Conservation (phyloP, 2,329 filamentous ascomycete species). For the Truncatella angustata region DNA sequence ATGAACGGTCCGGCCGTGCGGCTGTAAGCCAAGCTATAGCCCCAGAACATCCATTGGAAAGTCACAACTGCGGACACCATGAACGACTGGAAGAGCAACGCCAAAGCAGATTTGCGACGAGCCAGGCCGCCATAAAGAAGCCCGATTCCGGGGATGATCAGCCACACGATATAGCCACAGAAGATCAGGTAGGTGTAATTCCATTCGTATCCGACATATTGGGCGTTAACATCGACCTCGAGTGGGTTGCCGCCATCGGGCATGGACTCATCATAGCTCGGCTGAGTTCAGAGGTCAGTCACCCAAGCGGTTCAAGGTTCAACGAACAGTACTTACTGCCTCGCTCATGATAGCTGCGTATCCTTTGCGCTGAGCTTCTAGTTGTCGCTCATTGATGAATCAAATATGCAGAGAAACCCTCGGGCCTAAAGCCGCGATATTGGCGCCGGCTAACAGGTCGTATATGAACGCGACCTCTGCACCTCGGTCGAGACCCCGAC, state of each 20-base stretch:
- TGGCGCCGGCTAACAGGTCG: neutral
- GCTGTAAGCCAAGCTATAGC: slow-evolving; percentile 40
- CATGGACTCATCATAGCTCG: slow-evolving; percentile 18
- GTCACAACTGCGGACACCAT: slow-evolving; percentile 44
- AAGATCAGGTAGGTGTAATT: slow-evolving; percentile 60
- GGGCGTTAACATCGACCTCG: slow-evolving; percentile 35
- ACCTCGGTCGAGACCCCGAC: neutral
- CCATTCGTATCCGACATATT: slow-evolving; percentile 58
- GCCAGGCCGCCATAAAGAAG: slow-evolving; percentile 39
- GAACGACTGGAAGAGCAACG: slow-evolving; percentile 46
- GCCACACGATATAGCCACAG: slow-evolving; percentile 60
- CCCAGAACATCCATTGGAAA: slow-evolving; percentile 47
- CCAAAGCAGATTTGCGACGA: slow-evolving; percentile 36
- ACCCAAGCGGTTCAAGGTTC: neutral
- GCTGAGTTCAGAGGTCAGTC: slow-evolving; percentile 4
- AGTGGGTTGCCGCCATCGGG: slow-evolving; percentile 24
- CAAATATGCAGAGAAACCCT: no score
- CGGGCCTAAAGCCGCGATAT: neutral
- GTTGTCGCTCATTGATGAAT: no score
- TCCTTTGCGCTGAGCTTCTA: no score
- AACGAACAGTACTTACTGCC: slow-evolving; percentile 3
- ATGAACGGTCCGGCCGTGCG: slow-evolving; percentile 33
- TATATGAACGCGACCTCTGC: no score
- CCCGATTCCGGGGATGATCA: slow-evolving; percentile 49
- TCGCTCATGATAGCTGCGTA: slow-evolving; percentile 8